phyloP scores from a whole-genome alignment of 768 basidiomycete species.

The Sporobolomyces phaffii region DNA sequence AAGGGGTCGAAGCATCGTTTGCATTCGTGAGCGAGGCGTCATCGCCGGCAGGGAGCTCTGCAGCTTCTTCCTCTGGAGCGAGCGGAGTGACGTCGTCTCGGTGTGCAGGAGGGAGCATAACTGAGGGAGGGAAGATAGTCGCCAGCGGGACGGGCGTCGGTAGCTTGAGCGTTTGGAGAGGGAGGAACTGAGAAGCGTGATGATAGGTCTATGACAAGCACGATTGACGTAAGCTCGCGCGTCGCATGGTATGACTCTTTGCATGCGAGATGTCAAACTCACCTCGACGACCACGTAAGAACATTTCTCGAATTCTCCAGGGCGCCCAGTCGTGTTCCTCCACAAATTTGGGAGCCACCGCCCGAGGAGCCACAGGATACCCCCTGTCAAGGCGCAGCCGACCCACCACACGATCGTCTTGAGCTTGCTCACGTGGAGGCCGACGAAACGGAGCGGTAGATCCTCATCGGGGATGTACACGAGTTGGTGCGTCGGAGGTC shows the following conservation, averaged over 20 bases:
- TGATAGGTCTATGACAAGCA: conserved; percentile 63
- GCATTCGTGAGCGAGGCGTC: neutral
- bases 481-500: conserved; percentile 58
- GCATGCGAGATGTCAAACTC: too few relatives aligned
- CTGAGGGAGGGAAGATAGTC: conserved; percentile 63
- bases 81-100: conserved; percentile 38
- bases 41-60: conserved; percentile 1
- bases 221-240: too few relatives aligned
- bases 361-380: conserved; percentile 70
- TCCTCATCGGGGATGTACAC: conserved; percentile 86
- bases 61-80: conserved; percentile 25
- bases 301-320: conserved; percentile 71
- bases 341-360: conserved; percentile 91
- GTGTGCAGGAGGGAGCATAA: conserved; percentile 38
- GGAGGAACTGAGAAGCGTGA: conserved; percentile 72
- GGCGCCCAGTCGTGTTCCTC: conserved; percentile 77
- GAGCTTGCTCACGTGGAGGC: conserved; percentile 65
- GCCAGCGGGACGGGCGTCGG: conserved; percentile 70
- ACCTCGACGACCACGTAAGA: conserved; percentile 81
- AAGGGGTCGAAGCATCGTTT: neutral
- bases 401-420: conserved; percentile 64
- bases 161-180: conserved; percentile 55
- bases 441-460: conserved; percentile 74
- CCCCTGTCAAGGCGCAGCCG: conserved; percentile 63
- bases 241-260: too few relatives aligned